Evolutionary conservation across 306 rosid genomes (phyloP), one percentile per base, ranked within the genome.

Genomic region (Macrotyloma uniflorum): DNA sequence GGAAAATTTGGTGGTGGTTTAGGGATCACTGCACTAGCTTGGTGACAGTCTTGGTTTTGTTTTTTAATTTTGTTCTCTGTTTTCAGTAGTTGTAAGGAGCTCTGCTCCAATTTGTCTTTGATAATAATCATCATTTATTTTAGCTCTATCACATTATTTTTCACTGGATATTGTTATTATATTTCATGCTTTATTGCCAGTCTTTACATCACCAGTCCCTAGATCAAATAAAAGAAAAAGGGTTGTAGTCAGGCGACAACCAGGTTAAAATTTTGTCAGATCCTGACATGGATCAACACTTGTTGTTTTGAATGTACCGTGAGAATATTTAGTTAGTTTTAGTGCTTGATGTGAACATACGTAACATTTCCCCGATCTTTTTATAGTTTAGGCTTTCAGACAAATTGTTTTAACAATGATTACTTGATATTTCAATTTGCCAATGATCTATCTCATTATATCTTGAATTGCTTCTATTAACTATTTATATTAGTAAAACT

Each of bases 401-500:
- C 35, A 42, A 62, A 36, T 16, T 67, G 67, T 67, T 18, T 73
- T 55, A 32, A 69, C 72, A 74, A 43, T 26, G 63, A 32, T 57
- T 73, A 5, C 15, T 40, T 51, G 58, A 54, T 80, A 75, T 65
- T 75, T 77, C 36, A 45, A 54, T 79, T 43, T 70, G 35, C 55
- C 53, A 45, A 70, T 66, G 33, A 36, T 51, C 16, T 32, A 73
- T 86, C 49, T 36, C 61, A 35, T 20, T 71, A 23, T 58, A 55
- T 70, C 45, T 61, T 36, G 71, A 81, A 87, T 54, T 80, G 63
- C 75, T 79, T 83, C 84, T 85, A 75, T 83, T 85, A 42, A 66
- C 36, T 86, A 78, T 80, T 79, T 77, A 87, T 85, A 77, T 87
- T 86, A 64, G 87, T 83, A 85, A 82, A 57, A 79, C 88, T 82